Conservation (phyloP, 192 early-diverging fungal species). For the Nowakowskiella sp. region DNA sequence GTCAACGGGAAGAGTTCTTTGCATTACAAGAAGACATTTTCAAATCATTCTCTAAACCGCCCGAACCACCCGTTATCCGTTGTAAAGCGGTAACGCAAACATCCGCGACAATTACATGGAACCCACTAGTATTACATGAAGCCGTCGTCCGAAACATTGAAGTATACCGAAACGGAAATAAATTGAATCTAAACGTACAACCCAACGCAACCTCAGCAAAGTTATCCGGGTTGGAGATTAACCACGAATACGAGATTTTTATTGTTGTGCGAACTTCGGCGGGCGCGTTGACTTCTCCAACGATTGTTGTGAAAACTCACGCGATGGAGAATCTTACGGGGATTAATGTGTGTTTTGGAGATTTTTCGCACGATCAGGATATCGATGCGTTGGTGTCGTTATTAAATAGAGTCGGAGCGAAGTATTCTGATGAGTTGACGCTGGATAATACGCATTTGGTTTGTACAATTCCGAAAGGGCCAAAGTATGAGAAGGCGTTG, state of each 20-base stretch:
- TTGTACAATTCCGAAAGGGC: conserved; percentile 71
- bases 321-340: conserved; percentile 96
- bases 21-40: conserved; percentile 82
- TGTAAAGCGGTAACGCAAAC: conserved; percentile 50
- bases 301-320: conserved; percentile 73
- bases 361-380: conserved; percentile 67
- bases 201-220: conserved; percentile 50
- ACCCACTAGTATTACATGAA: conserved; percentile 71
- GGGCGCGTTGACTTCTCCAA: conserved; percentile 71
- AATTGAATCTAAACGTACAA: conserved; percentile 56
- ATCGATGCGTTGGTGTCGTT: conserved; percentile 65
- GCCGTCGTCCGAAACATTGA: conserved; percentile 80
- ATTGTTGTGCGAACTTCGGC: conserved; percentile 90
- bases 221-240: conserved; percentile 82
- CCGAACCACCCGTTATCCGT: conserved; percentile 68
- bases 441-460: conserved; percentile 89
- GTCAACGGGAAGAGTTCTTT: conserved; percentile 72
- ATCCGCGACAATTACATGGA: conserved; percentile 84
- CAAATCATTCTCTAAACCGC: conserved; percentile 63
- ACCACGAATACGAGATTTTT: conserved; percentile 82
- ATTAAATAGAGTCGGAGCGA: conserved; percentile 76
- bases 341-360: conserved; percentile 90
- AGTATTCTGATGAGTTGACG: conserved; percentile 74
- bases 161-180: conserved; percentile 82
- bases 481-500: conserved; percentile 80